These are phyloP conservation scores for Pelargonium myrrhifolium DNA, from an alignment of 441 rosid species.

Conservation along the genomic window DNA sequence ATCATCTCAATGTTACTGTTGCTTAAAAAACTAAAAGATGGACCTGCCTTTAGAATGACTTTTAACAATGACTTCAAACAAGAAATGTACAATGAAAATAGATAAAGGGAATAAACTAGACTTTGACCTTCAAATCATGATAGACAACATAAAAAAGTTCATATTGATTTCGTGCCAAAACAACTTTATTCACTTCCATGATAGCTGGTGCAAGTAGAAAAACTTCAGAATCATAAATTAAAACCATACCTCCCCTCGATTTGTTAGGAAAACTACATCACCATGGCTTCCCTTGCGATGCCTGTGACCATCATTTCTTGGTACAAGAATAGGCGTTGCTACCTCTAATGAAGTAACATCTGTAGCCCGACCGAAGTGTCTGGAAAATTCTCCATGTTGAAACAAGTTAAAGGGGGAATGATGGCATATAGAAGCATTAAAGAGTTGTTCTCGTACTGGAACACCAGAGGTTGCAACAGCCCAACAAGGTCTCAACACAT, in stretches of 20 bases:
- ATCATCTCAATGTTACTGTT: not conserved
- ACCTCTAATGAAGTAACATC: constrained; percentile 73
- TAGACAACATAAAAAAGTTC: not conserved
- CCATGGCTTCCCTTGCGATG: constrained; percentile 89
- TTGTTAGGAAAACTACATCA: constrained; percentile 89
- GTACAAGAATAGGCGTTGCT: constrained; percentile 91
- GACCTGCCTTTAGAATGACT: not conserved
- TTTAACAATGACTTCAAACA: not conserved
- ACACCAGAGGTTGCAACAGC: constrained; percentile 98
- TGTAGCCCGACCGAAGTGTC: constrained; percentile 55
- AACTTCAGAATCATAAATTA: not conserved
- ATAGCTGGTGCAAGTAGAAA: not conserved
- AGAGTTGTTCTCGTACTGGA: constrained; percentile 88
- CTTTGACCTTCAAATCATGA: too few species aligned
- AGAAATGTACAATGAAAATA: not conserved
- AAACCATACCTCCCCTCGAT: constrained; percentile 84
- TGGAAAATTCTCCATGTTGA: constrained; percentile 70
- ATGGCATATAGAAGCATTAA: constrained; percentile 92
- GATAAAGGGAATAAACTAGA: not conserved
- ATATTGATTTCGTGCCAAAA: not conserved
- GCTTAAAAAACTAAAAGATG: not conserved
- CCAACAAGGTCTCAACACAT: constrained; percentile 93
- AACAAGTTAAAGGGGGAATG: constrained; percentile 70
- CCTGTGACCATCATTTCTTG: constrained; percentile 71
- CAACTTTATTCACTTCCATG: not conserved